Percentiles rank a stretch among this genome's conserved stretches.
phyloP scores from a whole-genome alignment of 2,329 filamentous ascomycete species.

The Colletotrichum sp. region DNA sequence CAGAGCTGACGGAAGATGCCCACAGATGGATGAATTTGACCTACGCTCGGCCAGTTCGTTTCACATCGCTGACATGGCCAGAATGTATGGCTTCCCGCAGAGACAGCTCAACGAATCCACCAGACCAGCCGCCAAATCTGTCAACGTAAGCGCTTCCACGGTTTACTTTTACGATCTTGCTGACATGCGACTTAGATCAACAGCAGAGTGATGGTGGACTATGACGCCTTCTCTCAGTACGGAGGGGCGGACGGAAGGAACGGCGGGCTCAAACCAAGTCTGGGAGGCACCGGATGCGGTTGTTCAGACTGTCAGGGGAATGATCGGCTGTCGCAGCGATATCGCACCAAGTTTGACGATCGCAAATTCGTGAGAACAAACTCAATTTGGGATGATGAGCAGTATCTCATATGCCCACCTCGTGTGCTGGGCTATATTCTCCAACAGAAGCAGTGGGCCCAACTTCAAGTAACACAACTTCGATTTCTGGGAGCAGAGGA shows the following conservation, averaged over 20 bases:
- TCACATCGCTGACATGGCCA: not conserved
- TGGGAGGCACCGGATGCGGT: not conserved
- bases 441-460: slow-evolving; percentile 18
- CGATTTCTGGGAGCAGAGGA: not conserved
- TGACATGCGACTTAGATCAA: not conserved
- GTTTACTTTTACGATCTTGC: not conserved
- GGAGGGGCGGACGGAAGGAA: not conserved
- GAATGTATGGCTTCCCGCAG: not conserved
- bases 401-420: slow-evolving; percentile 19
- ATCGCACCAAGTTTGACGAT: not conserved
- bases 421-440: slow-evolving; percentile 20
- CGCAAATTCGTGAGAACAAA: not conserved
- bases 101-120: not conserved
- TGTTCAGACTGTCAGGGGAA: not conserved
- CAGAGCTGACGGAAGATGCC: not conserved
- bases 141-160: not conserved
- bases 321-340: not conserved
- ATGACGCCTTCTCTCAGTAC: not conserved
- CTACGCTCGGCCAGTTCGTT: not conserved
- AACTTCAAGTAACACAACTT: not conserved
- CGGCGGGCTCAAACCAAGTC: not conserved
- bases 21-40: not conserved
- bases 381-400: not conserved
- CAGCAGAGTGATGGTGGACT: not conserved
- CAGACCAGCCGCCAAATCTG: not conserved